Conservation (phyloP, 352 stramenopile genomes). For the Pythium aphanidermatum region DNA sequence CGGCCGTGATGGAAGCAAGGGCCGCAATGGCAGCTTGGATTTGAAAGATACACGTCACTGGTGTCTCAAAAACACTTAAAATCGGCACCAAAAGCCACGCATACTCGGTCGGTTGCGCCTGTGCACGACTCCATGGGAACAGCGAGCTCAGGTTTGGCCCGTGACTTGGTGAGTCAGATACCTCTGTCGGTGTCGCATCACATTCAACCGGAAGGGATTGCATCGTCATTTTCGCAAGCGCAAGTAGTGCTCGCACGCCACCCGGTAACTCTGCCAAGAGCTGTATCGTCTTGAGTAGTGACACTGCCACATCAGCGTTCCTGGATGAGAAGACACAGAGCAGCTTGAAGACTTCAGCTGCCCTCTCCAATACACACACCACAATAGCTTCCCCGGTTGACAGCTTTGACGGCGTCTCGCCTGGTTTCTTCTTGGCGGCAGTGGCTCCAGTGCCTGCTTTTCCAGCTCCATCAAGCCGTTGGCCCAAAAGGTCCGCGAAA, state of each 20-base stretch:
- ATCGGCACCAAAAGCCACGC: conserved; percentile 26
- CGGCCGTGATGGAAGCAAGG: conserved; percentile 23
- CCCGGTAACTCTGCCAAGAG: conserved; percentile 12
- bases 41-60: conserved; percentile 33
- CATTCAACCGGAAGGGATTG: not conserved
- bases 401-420: not conserved
- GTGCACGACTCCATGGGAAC: conserved; percentile 22
- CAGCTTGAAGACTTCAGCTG: conserved; percentile 6
- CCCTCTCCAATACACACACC: conserved; percentile 14
- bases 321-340: conserved; percentile 7
- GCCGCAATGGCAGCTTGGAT: conserved; percentile 35
- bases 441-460: not conserved
- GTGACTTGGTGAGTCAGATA: too few species aligned
- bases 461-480: conserved; percentile 6
- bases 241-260: conserved; percentile 11
- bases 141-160: too few species aligned
- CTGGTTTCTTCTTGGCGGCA: conserved; percentile 14
- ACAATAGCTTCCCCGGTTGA: conserved; percentile 4
- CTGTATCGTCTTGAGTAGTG: conserved; percentile 8
- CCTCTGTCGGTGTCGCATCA: not conserved
- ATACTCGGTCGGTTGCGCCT: conserved; percentile 21
- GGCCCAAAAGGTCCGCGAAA: conserved; percentile 16
- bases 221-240: conserved; percentile 5
- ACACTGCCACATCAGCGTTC: conserved; percentile 13
- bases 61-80: conserved; percentile 29